phyloP scores from a whole-genome alignment of 164 flowering plant genomes.

The Nymphaea thermarum region DNA sequence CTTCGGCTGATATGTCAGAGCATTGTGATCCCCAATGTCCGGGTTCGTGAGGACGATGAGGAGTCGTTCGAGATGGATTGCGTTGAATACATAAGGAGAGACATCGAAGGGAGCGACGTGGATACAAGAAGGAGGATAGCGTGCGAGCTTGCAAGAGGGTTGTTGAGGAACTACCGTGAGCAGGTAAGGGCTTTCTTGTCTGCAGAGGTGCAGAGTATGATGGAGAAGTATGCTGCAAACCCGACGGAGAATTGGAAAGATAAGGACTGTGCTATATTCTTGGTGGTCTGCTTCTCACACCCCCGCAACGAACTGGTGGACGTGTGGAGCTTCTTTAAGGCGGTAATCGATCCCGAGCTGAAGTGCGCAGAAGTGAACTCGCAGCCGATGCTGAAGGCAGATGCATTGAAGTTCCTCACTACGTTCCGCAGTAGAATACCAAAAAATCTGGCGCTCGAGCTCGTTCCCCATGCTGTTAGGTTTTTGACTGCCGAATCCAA shows the following conservation, averaged over 20 bases:
- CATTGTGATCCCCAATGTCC: slow-evolving; percentile 83
- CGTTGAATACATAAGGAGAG: slow-evolving; percentile 83
- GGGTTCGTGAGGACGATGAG: slow-evolving; percentile 85
- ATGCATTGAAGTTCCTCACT: slow-evolving; percentile 80
- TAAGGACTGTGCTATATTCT: slow-evolving; percentile 90
- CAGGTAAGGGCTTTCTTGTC: slow-evolving; percentile 51
- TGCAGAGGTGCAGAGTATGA: slow-evolving; percentile 44
- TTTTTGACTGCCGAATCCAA: slow-evolving; percentile 73
- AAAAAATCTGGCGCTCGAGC: slow-evolving; percentile 38
- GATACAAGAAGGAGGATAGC: slow-evolving; percentile 95
- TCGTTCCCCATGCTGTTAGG: slow-evolving; percentile 58
- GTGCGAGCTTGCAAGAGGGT: slow-evolving; percentile 85
- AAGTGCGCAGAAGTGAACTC: slow-evolving; percentile 57
- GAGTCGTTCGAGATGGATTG: slow-evolving; percentile 87
- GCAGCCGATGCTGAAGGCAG: slow-evolving; percentile 84
- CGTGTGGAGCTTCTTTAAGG: slow-evolving; percentile 55
- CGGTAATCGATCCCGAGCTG: slow-evolving; percentile 75
- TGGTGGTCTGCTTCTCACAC: slow-evolving; percentile 68
- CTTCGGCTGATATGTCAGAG: slow-evolving; percentile 60
- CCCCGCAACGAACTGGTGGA: slow-evolving; percentile 64
- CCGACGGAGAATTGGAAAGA: slow-evolving; percentile 79
- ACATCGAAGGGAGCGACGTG: slow-evolving; percentile 90
- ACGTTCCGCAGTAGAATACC: slow-evolving; percentile 61
- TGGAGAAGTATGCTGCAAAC: slow-evolving; percentile 45
- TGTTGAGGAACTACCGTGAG: slow-evolving; percentile 57